phyloP scores from a whole-genome alignment of 1,284 basidiomycete species.

The Thelephora terrestris region DNA sequence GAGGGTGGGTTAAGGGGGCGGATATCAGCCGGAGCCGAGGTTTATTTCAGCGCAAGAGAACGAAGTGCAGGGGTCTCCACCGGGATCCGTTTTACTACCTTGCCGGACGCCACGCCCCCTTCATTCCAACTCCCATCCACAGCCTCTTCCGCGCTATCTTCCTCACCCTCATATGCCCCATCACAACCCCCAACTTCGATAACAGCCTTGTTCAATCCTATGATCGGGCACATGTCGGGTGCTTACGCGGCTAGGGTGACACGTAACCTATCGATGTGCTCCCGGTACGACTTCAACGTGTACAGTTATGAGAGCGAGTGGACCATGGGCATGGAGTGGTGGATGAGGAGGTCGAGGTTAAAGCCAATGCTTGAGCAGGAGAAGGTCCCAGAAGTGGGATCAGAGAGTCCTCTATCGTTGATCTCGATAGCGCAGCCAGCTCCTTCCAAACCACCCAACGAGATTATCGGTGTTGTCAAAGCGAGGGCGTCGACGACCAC shows the following conservation, averaged over 20 bases:
- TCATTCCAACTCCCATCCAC: slow-evolving; percentile 41
- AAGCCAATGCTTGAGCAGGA: slow-evolving; percentile 8
- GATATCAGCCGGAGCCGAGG: slow-evolving; percentile 86
- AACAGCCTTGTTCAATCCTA: slow-evolving; percentile 91
- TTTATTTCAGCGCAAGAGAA: slow-evolving; percentile 91
- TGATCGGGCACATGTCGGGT: slow-evolving; percentile 88
- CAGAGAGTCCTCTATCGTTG: slow-evolving; percentile 9
- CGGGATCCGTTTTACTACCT: slow-evolving; percentile 84
- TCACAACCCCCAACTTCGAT: slow-evolving; percentile 86
- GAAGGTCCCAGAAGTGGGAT: slow-evolving; percentile 5
- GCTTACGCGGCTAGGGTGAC: slow-evolving; percentile 89
- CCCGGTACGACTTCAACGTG: slow-evolving; percentile 93
- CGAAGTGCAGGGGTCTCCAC: slow-evolving; percentile 92
- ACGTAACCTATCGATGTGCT: slow-evolving; percentile 78
- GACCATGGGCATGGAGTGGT: slow-evolving; percentile 92
- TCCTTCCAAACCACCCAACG: slow-evolving; percentile 21
- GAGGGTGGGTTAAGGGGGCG: slow-evolving; percentile 85
- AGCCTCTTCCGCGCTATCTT: slow-evolving; percentile 25
- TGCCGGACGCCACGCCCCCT: slow-evolving; percentile 67
- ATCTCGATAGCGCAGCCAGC: slow-evolving; percentile 8
- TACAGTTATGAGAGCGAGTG: slow-evolving; percentile 96
- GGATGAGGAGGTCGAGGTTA: slow-evolving; percentile 50
- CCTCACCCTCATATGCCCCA: slow-evolving; percentile 25
- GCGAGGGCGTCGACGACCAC: slow-evolving; percentile 82
- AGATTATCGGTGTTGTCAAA: slow-evolving; percentile 80